Evolutionary conservation across 306 rosid species (phyloP), one percentile per base, ranked within the genome.

Genomic region (Quercus dentata): DNA sequence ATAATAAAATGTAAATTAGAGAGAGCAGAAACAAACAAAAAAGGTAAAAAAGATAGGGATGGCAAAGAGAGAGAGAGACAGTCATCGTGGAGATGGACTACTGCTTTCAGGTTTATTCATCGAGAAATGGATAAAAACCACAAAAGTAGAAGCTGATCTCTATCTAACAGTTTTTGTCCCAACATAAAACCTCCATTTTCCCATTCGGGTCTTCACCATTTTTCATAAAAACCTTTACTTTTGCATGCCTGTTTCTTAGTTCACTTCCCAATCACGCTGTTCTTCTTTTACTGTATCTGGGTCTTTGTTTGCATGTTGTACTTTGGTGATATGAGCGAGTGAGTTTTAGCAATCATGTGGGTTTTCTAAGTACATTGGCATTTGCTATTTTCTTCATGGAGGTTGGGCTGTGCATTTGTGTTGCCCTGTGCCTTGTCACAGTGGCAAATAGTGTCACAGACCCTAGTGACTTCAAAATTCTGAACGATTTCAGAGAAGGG

Each of bases 401-500:
- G 83, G 71, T 61, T 73, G 28, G 8, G 83, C 28, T 91, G 2
- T 80, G 78, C 30, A 35, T 71, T 74, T 82, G 69, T 68, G 18
- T 89, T 6, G n/a, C 73, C 74, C 73, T 86, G 61, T 85, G 83
- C 63, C 63, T 85, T 4, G 51, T 86, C 8, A 65, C 69, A 70
- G 69, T 77, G 83, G 80, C 77, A 80, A 74, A 74, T 75, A 81
- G 87, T 75, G 81, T 79, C 52, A 91, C 98, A n/a, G 72, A 88
- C 82, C 86, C 87, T 12, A 87, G 81, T 80, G 98, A 91, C 83
- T 72, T 89, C 76, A 84, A 88, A 81, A 88, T 94, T 78, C 83
- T 94, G 75, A 90, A 85, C 71, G 89, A 87, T 82, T 90, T 94
- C 75, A 87, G 85, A 82, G 71, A 86, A 79, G 94, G 94, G 31